Evolutionary conservation across 2,329 filamentous ascomycete species (phyloP).

Genomic region (Davidsoniella neocaledoniae): DNA sequence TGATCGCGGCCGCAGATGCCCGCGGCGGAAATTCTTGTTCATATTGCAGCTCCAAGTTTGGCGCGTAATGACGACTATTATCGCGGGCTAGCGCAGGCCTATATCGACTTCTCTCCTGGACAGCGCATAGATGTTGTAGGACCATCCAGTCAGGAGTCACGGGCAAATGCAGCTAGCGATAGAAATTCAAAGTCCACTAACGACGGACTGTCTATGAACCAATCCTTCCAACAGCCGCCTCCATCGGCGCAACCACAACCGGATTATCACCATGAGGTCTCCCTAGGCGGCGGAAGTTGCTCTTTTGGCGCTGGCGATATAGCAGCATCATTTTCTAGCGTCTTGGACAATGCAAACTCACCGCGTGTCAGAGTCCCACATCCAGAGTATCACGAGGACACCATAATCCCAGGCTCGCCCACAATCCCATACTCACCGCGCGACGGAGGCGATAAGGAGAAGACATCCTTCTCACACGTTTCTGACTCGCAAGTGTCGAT

Average conservation of each 20-base stretch:
- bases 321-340: constrained; percentile 26
- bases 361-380: constrained; percentile 15
- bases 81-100: constrained; percentile 31
- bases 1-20: neutral
- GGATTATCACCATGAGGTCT: constrained; percentile 22
- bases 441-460: neutral
- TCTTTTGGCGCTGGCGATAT: constrained; percentile 27
- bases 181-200: no score
- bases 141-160: no score
- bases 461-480: neutral
- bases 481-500: constrained; percentile 8
- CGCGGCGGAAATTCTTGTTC: constrained; percentile 38
- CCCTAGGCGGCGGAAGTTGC: constrained; percentile 11
- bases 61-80: constrained; percentile 32
- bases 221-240: no score
- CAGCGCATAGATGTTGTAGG: no score
- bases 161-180: no score
- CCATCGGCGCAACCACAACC: constrained; percentile 24
- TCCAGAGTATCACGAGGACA: no score
- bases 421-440: no score
- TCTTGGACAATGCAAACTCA: constrained; percentile 27
- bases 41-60: constrained; percentile 34
- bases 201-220: no score
- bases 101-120: constrained; percentile 29
- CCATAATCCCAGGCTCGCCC: neutral